Evolutionary conservation across 2,329 filamentous ascomycete species (phyloP).

Genomic region (Periconia macrospinosa): DNA sequence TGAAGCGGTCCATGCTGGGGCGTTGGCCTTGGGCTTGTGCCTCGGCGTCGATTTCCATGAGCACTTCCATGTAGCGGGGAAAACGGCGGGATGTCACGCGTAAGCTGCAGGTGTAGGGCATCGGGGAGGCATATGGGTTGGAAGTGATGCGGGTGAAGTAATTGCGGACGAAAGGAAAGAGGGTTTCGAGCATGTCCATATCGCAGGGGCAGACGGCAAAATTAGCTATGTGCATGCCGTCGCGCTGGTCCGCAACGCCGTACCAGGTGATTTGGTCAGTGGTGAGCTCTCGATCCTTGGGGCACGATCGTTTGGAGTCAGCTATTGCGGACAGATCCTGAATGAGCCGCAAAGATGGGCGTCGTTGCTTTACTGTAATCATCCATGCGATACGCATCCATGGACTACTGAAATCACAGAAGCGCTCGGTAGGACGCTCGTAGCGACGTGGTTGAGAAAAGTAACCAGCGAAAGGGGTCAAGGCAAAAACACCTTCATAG

Average conservation of each 20-base stretch:
- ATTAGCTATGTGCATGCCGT: conserved; percentile 63
- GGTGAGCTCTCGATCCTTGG: conserved; percentile 57
- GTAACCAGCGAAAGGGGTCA: conserved; percentile 67
- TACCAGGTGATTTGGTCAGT: conserved; percentile 67
- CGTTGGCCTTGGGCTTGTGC: conserved; percentile 36
- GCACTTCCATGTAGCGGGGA: conserved; percentile 58
- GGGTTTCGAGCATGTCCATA: conserved; percentile 67
- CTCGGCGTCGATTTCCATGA: conserved; percentile 57
- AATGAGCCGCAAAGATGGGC: conserved; percentile 68
- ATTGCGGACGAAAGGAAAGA: conserved; percentile 73
- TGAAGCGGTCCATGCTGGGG: conserved; percentile 63
- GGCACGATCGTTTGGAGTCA: conserved; percentile 59
- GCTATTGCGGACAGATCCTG: conserved; percentile 68
- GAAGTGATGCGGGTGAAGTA: conserved; percentile 59
- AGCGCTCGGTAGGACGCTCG: conserved; percentile 59
- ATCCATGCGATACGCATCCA: conserved; percentile 88
- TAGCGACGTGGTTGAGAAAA: conserved; percentile 66
- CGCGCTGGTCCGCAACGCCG: conserved; percentile 70
- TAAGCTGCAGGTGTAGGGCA: conserved; percentile 66
- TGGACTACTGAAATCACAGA: conserved; percentile 78
- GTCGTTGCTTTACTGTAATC: conserved; percentile 71
- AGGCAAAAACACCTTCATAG: conserved; percentile 68
- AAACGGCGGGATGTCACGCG: conserved; percentile 63
- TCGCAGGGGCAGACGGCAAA: conserved; percentile 79
- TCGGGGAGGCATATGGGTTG: conserved; percentile 44